phyloP scores from a whole-genome alignment of 257 asterid genomes.

The Ballota nigra region DNA sequence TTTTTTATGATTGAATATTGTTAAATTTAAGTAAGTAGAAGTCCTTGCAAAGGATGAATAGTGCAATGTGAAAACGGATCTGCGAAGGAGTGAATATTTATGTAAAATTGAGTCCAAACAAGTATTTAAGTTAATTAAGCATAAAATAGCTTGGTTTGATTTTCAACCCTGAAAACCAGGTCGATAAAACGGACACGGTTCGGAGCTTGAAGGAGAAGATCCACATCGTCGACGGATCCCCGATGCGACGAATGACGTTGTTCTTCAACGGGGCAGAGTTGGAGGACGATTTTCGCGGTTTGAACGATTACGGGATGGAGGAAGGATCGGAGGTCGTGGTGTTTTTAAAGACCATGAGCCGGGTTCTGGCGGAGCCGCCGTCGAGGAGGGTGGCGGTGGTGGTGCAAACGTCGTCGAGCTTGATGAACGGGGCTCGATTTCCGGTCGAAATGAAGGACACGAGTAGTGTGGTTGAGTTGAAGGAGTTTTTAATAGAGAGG shows the following conservation, averaged over 20 bases:
- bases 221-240: conserved; percentile 63
- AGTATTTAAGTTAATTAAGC: too few relatives aligned
- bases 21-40: too few relatives aligned
- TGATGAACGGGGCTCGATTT: conserved; percentile 53
- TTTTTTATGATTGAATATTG: too few relatives aligned
- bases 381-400: conserved; percentile 40
- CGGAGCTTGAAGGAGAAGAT: conserved; percentile 74
- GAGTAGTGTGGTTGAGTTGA: conserved; percentile 44
- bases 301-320: conserved; percentile 44
- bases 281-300: conserved; percentile 49
- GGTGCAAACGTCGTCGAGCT: conserved; percentile 63
- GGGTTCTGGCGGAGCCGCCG: conserved; percentile 36
- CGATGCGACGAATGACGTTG: conserved; percentile 56
- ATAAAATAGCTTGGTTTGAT: background rate
- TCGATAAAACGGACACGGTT: conserved; percentile 53
- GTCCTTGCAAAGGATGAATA: too few relatives aligned
- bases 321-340: conserved; percentile 47
- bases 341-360: conserved; percentile 33
- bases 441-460: conserved; percentile 58
- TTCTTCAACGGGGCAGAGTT: conserved; percentile 48
- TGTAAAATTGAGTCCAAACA: too few relatives aligned
- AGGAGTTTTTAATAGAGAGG: conserved; percentile 38
- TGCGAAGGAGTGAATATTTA: too few relatives aligned
- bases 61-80: too few relatives aligned
- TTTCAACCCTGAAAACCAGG: background rate